Conservation (phyloP, 805 yeast genomes). For the Wickerhamiella australiensis region DNA sequence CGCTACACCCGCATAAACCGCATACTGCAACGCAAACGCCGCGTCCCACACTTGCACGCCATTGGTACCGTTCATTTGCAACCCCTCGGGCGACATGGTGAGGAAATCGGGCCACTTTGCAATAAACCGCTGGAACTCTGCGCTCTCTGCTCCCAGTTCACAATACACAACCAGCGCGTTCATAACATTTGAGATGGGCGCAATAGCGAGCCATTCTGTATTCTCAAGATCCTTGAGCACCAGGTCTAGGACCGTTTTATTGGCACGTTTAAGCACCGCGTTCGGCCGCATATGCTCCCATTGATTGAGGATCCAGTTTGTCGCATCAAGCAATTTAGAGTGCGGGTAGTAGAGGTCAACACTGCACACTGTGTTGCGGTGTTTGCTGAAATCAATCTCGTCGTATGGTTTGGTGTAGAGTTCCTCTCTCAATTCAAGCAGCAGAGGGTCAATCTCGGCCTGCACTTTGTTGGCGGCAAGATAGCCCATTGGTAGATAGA, state of each 20-base stretch:
- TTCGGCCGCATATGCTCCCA: conserved; percentile 70
- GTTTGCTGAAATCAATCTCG: conserved; percentile 50
- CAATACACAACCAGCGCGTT: conserved; percentile 56
- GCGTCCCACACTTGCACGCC: conserved; percentile 98
- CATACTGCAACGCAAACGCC: conserved; percentile 79
- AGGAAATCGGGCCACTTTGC: conserved; percentile 60
- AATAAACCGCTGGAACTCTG: conserved; percentile 42
- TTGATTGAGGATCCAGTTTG: conserved; percentile 45
- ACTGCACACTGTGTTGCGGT: conserved; percentile 79
- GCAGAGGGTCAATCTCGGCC: conserved; percentile 51
- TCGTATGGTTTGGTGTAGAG: conserved; percentile 60
- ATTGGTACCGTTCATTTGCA: conserved; percentile 92
- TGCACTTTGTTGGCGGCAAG: conserved; percentile 44
- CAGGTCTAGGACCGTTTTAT: conserved; percentile 44
- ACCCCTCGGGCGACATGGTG: conserved; percentile 80
- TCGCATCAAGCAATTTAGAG: conserved; percentile 47
- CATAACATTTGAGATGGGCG: conserved; percentile 87
- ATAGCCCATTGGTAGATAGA: conserved; percentile 79
- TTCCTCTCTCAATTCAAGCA: conserved; percentile 59
- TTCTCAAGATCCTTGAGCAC: conserved; percentile 64
- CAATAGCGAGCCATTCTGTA: conserved; percentile 74
- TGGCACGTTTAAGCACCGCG: conserved; percentile 49
- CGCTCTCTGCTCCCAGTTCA: conserved; percentile 61
- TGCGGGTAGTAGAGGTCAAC: conserved; percentile 93
- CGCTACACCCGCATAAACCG: conserved; percentile 67